phyloP scores from a whole-genome alignment of 345 rosid genomes.

The Eucalyptus shirleyi region DNA sequence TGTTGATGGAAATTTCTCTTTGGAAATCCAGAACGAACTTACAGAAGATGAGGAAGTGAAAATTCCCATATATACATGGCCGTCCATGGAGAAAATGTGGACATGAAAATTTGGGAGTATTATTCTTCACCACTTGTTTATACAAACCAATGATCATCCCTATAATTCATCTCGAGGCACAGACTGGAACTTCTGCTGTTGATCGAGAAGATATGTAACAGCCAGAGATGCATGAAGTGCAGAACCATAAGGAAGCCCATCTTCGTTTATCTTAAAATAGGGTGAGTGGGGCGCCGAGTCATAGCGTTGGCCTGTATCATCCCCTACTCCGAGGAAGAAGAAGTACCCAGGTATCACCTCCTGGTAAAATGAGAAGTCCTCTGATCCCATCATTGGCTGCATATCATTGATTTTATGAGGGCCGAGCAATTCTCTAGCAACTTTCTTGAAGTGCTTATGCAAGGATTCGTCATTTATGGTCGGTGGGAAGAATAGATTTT shows the following conservation, averaged over 20 bases:
- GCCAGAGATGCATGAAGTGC: conserved; percentile 89
- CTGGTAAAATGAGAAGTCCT: conserved; percentile 85
- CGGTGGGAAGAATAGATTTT: conserved; percentile 55
- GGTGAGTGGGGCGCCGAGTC: conserved; percentile 38
- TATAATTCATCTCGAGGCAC: conserved; percentile 46
- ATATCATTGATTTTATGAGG: conserved; percentile 25
- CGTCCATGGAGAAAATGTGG: not conserved
- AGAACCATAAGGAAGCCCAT: conserved; percentile 73
- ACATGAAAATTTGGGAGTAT: not conserved
- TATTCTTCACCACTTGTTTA: not conserved
- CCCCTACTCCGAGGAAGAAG: conserved; percentile 55
- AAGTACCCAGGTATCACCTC: conserved; percentile 68
- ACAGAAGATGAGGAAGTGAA: not conserved
- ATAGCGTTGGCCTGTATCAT: conserved; percentile 18
- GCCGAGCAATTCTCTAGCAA: conserved; percentile 64
- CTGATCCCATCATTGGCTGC: conserved; percentile 81
- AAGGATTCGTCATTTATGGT: conserved; percentile 46
- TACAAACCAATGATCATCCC: not conserved
- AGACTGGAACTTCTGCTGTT: not conserved
- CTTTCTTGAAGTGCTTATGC: conserved; percentile 37
- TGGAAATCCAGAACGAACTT: not conserved
- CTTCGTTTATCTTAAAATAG: conserved; percentile 52
- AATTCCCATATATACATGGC: not conserved
- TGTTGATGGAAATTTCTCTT: not conserved
- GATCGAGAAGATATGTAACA: conserved; percentile 18